phyloP scores from a whole-genome alignment of 768 basidiomycete genomes.

The Pholiota molesta region DNA sequence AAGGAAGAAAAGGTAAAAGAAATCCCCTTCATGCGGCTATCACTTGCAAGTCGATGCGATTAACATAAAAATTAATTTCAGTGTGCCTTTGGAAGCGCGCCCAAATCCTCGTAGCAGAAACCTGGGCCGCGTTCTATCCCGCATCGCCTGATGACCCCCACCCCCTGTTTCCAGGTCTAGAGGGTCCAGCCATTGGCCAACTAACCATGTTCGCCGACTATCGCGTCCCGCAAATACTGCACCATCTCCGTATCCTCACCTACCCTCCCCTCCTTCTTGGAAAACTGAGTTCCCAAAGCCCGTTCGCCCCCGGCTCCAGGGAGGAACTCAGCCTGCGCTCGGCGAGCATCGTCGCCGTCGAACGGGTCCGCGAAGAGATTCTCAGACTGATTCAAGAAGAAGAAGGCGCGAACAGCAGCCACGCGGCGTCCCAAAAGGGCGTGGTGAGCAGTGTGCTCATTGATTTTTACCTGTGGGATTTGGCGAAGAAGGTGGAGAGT shows the following conservation, averaged over 20 bases:
- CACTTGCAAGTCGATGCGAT: background rate
- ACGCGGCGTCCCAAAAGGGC: slow-evolving; percentile 27
- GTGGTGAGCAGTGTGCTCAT: slow-evolving; percentile 76
- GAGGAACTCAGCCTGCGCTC: slow-evolving; percentile 83
- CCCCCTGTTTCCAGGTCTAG: slow-evolving; percentile 68
- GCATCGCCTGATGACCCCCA: slow-evolving; percentile 46
- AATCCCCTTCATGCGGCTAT: slow-evolving; percentile 1
- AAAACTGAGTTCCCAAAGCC: slow-evolving; percentile 45
- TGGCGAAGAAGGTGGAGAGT: slow-evolving; percentile 74
- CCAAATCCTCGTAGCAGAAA: slow-evolving; percentile 89
- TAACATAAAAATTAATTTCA: slow-evolving; percentile 26
- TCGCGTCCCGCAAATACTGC: slow-evolving; percentile 87
- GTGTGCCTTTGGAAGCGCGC: slow-evolving; percentile 90
- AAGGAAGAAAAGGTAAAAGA: slow-evolving; percentile 59
- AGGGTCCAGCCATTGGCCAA: slow-evolving; percentile 62
- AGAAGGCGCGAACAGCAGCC: slow-evolving; percentile 20
- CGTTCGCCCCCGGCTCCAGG: slow-evolving; percentile 55
- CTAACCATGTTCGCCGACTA: slow-evolving; percentile 97
- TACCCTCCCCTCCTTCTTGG: slow-evolving; percentile 68
- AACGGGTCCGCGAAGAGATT: slow-evolving; percentile 69
- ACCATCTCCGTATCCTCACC: slow-evolving; percentile 75
- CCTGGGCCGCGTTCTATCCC: slow-evolving; percentile 91
- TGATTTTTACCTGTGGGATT: slow-evolving; percentile 91
- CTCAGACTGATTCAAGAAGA: slow-evolving; percentile 35
- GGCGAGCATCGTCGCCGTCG: slow-evolving; percentile 80